These are phyloP conservation scores for Phytophthora gonapodyides DNA, from an alignment of 352 stramenopile species.

Conservation along the genomic window DNA sequence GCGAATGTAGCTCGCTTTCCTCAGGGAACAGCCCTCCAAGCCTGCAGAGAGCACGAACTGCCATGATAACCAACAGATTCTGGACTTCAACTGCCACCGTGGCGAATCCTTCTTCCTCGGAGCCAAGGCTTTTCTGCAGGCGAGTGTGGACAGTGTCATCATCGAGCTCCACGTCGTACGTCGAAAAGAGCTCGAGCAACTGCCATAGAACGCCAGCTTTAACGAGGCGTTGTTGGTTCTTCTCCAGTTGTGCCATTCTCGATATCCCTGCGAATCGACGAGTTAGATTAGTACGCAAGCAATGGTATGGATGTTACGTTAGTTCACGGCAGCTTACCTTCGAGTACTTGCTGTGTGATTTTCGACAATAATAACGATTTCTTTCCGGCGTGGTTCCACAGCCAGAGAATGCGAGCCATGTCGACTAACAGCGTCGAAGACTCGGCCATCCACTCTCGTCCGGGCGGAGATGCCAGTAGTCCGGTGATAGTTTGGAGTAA, in stretches of 20 bases:
- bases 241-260: slow-evolving; percentile 56
- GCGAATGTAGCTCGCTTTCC: slow-evolving; percentile 53
- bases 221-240: slow-evolving; percentile 63
- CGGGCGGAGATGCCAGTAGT: slow-evolving; percentile 55
- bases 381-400: slow-evolving; percentile 62
- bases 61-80: slow-evolving; percentile 80
- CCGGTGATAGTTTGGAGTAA: slow-evolving; percentile 76
- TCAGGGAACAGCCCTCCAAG: slow-evolving; percentile 65
- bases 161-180: slow-evolving; percentile 70
- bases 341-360: slow-evolving; percentile 73
- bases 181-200: slow-evolving; percentile 65
- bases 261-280: slow-evolving; percentile 47
- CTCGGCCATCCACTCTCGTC: slow-evolving; percentile 63
- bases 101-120: slow-evolving; percentile 46
- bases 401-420: slow-evolving; percentile 73
- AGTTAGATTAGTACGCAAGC: background rate
- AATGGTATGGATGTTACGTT: background rate
- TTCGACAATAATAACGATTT: slow-evolving; percentile 63
- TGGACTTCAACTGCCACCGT: slow-evolving; percentile 54
- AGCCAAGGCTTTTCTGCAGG: slow-evolving; percentile 44
- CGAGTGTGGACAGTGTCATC: slow-evolving; percentile 47
- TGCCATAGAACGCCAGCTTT: slow-evolving; percentile 70
- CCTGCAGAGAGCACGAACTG: slow-evolving; percentile 65
- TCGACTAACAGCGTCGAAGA: slow-evolving; percentile 71
- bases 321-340: slow-evolving; percentile 45